These are phyloP conservation scores for Ceriops decandra DNA, from an alignment of 345 rosid genomes.

Conservation along the genomic window DNA sequence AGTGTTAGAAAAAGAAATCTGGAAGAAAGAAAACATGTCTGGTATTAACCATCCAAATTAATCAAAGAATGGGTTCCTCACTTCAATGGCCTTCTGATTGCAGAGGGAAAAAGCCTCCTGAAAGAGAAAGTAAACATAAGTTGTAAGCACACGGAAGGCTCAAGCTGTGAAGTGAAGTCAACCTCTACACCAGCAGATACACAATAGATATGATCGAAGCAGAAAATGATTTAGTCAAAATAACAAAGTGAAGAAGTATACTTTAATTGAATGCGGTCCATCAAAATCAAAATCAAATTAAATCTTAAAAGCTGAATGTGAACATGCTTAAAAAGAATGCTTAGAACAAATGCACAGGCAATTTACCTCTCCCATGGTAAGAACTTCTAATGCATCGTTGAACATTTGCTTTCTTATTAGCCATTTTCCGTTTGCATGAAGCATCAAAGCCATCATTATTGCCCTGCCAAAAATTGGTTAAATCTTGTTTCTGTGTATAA, in stretches of 20 bases:
- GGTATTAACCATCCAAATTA: constrained; percentile 2
- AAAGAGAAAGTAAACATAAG: constrained; percentile 9
- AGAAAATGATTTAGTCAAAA: not conserved
- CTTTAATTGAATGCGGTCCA: too few relatives aligned
- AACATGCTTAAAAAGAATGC: not conserved
- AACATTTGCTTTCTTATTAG: constrained; percentile 53
- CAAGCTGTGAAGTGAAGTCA: too few relatives aligned
- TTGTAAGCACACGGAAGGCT: too few relatives aligned
- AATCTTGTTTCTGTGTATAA: constrained; percentile 3
- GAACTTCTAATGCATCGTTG: constrained; percentile 83
- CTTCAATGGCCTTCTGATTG: constrained; percentile 78
- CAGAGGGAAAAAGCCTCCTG: constrained; percentile 93
- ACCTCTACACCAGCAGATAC: not conserved
- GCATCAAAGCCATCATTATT: constrained; percentile 90
- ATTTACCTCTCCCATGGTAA: constrained; percentile 86
- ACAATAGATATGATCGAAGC: not conserved
- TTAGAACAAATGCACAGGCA: constrained; percentile 5
- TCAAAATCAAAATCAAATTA: not conserved
- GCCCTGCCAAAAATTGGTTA: constrained; percentile 45
- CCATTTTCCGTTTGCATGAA: constrained; percentile 73
- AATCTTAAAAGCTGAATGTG: not conserved
- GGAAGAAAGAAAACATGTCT: not conserved
- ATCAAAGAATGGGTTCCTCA: constrained; percentile 25
- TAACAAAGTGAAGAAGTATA: not conserved
- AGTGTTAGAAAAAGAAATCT: not conserved